These are phyloP conservation scores for Cunninghamia lanceolata DNA, from an alignment of 75 land plant genomes.

Conservation along the genomic window DNA sequence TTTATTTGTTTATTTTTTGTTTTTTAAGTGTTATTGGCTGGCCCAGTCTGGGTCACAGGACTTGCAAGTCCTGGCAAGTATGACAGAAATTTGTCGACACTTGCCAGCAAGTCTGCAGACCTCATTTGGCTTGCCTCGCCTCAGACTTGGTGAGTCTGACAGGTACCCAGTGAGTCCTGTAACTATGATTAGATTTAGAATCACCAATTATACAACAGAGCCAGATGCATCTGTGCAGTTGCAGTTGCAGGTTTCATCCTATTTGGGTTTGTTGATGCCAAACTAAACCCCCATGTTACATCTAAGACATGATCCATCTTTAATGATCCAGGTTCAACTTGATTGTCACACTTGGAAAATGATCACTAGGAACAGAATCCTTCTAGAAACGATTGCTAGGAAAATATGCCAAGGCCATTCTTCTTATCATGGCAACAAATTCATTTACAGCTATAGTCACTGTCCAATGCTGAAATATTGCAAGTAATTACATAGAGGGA, in stretches of 20 bases:
- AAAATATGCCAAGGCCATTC: not conserved
- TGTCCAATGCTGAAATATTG: not conserved
- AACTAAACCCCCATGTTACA: not conserved
- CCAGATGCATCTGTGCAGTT: not conserved
- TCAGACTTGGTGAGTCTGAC: no score
- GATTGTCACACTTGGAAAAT: no score
- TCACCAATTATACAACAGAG: not conserved
- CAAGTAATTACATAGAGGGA: not conserved
- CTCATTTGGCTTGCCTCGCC: no score
- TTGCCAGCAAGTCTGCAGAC: no score
- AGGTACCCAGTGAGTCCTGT: no score
- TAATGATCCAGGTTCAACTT: not conserved
- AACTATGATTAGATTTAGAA: no score
- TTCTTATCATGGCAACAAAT: not conserved
- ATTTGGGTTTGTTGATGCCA: not conserved
- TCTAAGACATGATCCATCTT: not conserved
- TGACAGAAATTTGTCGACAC: no score
- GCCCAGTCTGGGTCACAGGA: no score
- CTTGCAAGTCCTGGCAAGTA: no score
- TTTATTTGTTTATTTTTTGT: no score
- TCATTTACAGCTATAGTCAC: not conserved
- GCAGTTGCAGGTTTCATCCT: not conserved
- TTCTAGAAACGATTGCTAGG: not conserved
- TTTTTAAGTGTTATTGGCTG: no score
- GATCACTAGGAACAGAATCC: no score